Conservation (phyloP, 257 asterid species). For the Solanum rostratum region DNA sequence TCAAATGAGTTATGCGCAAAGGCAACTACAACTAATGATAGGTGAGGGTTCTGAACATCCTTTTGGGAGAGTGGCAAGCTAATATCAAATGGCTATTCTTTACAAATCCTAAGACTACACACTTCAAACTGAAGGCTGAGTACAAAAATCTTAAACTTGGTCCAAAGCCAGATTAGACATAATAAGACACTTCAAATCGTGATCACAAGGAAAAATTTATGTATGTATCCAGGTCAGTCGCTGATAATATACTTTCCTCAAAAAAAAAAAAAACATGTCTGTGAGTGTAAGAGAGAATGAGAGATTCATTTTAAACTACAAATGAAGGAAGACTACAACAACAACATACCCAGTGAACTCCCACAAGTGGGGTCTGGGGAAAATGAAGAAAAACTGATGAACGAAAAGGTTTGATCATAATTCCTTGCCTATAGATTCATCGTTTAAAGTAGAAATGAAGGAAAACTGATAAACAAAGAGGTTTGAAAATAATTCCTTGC, state of each 20-base stretch:
- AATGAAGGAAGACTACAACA: too few relatives aligned
- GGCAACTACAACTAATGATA: neutral
- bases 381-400: too few relatives aligned
- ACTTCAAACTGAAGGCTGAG: neutral
- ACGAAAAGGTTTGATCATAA: too few relatives aligned
- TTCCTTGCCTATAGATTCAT: too few relatives aligned
- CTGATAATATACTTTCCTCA: neutral
- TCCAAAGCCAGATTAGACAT: neutral
- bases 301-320: too few relatives aligned
- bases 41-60: neutral
- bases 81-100: neutral
- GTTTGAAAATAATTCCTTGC: neutral
- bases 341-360: too few relatives aligned
- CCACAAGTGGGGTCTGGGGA: too few relatives aligned
- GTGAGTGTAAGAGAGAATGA: too few relatives aligned
- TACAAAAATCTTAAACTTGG: neutral
- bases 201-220: neutral
- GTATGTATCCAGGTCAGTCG: neutral
- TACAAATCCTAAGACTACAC: neutral
- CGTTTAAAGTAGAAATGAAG: too few relatives aligned
- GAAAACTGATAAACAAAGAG: neutral
- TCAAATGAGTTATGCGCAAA: neutral
- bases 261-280: neutral
- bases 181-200: neutral
- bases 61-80: neutral